Percentiles rank a stretch among this genome's conserved stretches.
Evolutionary conservation across 1,139 yeast species (phyloP).

Genomic region (Geotrichum restrictum): DNA sequence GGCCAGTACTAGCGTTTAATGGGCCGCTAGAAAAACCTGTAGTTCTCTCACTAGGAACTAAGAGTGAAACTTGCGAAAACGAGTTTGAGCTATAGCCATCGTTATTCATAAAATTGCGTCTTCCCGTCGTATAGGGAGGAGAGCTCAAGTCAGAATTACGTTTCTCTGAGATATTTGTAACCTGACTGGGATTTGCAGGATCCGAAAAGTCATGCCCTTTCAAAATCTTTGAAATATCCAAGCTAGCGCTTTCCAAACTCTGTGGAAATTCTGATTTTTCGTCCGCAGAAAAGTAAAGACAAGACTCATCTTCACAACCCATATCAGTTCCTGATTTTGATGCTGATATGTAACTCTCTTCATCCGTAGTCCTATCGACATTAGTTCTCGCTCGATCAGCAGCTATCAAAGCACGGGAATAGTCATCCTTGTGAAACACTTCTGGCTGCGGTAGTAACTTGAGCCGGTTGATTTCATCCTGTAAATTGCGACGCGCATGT

Average conservation of each 20-base stretch:
- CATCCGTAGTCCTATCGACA: no score
- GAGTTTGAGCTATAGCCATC: neutral
- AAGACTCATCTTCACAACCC: no score
- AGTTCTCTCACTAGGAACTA: conserved; percentile 9
- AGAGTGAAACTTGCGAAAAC: conserved; percentile 14
- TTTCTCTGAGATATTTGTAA: neutral
- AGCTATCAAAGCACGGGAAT: no score
- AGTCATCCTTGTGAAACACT: no score
- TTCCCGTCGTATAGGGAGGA: neutral
- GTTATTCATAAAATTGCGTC: neutral
- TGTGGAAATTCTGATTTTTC: neutral
- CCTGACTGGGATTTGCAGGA: neutral
- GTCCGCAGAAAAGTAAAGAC: no score
- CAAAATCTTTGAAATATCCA: neutral
- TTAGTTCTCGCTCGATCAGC: no score
- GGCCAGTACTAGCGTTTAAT: no score
- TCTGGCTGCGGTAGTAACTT: neutral
- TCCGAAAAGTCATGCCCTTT: neutral
- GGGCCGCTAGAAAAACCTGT: neutral
- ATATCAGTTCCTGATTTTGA: no score
- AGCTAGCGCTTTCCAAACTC: neutral
- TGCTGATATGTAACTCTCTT: no score
- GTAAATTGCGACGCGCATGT: neutral
- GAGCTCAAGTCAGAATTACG: neutral
- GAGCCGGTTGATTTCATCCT: neutral